Evolutionary conservation across 1,284 basidiomycete genomes (phyloP).

Genomic region (Cutaneotrichosporon sp.): DNA sequence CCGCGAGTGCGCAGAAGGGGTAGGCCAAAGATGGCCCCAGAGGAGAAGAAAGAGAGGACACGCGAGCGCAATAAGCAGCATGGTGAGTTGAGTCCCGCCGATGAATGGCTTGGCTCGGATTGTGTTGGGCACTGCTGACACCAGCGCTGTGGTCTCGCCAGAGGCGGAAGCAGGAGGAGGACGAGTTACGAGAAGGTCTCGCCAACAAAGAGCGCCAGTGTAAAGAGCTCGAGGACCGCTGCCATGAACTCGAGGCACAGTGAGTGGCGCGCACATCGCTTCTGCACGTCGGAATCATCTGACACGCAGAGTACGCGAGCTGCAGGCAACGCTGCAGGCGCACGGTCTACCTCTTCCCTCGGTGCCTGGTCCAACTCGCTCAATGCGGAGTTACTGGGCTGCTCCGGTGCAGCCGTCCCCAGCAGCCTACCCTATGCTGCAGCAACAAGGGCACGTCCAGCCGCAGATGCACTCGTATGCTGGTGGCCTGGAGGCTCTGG

Average conservation of each 20-base stretch:
- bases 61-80: not conserved
- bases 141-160: not conserved
- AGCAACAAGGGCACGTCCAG: not conserved
- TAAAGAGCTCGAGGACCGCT: not conserved
- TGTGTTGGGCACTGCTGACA: not conserved
- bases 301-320: slow-evolving; percentile 1
- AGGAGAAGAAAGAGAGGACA: not conserved
- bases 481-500: not conserved
- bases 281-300: not conserved
- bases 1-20: no score
- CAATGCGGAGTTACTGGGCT: not conserved
- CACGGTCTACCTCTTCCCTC: not conserved
- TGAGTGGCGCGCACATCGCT: not conserved
- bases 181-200: not conserved
- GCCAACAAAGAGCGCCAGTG: not conserved
- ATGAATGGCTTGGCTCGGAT: no score
- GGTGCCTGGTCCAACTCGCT: not conserved
- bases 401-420: no score
- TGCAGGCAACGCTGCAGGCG: slow-evolving; percentile 2
- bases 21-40: no score
- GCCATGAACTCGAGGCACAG: slow-evolving; percentile 5
- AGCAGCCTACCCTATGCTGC: not conserved
- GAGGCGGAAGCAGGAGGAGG: not conserved
- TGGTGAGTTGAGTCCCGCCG: not conserved
- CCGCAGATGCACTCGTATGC: not conserved